A percentile compares a stretch with the other conserved stretches of the same genome.
These are phyloP conservation scores for Platanus orientalis DNA, from an alignment of 164 flowering plant genomes.

Conservation along the genomic window DNA sequence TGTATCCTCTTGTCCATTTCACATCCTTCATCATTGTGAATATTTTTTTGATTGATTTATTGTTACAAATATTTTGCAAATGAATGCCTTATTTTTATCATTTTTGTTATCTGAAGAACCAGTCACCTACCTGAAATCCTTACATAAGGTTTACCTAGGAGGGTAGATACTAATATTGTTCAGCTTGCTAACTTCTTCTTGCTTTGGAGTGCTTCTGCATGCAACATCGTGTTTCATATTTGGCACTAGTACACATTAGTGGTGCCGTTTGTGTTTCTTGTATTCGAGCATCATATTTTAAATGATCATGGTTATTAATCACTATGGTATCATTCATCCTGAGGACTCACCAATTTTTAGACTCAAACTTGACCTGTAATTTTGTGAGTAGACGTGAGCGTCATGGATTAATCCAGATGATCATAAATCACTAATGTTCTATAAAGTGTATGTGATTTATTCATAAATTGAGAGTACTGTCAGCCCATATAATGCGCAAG, in stretches of 20 bases:
- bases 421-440: background rate
- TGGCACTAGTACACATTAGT: background rate
- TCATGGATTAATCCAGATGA: background rate
- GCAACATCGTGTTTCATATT: background rate
- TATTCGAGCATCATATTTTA: too few species aligned
- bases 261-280: too few species aligned
- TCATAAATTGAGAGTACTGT: background rate
- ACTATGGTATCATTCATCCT: too few species aligned
- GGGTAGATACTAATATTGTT: background rate
- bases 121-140: background rate
- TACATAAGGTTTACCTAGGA: background rate
- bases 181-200: background rate
- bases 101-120: background rate
- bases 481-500: background rate
- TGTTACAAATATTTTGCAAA: background rate
- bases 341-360: too few species aligned
- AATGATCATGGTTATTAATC: too few species aligned
- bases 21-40: background rate
- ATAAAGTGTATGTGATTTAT: background rate
- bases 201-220: background rate
- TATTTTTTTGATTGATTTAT: too few species aligned
- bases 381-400: background rate
- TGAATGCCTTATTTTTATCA: background rate
- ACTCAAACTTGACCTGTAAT: background rate
- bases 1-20: too few species aligned